Evolutionary conservation across 2,329 filamentous ascomycete genomes (phyloP).

Genomic region (Colletotrichum sp.): DNA sequence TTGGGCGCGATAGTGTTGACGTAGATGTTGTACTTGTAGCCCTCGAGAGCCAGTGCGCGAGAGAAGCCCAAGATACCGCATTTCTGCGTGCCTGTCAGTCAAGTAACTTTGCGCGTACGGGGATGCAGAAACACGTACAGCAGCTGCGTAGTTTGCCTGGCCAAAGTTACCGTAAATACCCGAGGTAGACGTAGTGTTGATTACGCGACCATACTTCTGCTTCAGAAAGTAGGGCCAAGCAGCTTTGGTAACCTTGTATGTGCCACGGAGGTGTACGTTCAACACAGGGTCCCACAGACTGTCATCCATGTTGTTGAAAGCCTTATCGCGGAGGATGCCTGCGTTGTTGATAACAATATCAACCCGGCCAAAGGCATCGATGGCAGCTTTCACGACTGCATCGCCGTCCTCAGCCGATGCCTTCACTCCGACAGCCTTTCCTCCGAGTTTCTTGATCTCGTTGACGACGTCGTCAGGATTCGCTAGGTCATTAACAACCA

Average conservation of each 20-base stretch:
- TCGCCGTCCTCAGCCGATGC: slow-evolving; percentile 94
- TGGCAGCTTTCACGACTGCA: slow-evolving; percentile 86
- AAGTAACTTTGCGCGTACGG: neutral
- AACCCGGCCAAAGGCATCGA: slow-evolving; percentile 91
- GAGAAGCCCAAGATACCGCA: slow-evolving; percentile 94
- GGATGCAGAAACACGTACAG: slow-evolving; percentile 56
- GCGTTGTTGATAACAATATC: slow-evolving; percentile 98
- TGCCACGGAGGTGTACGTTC: slow-evolving; percentile 91
- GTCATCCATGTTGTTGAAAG: slow-evolving; percentile 97
- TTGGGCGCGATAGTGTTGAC: slow-evolving; percentile 99
- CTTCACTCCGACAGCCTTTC: slow-evolving; percentile 91
- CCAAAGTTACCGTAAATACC: slow-evolving; percentile 99
- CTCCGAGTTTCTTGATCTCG: slow-evolving; percentile 90
- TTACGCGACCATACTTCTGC: slow-evolving; percentile 96
- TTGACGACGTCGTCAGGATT: slow-evolving; percentile 89
- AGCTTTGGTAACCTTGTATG: slow-evolving; percentile 96
- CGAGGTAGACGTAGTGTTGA: slow-evolving; percentile 96
- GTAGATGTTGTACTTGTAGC: slow-evolving; percentile 95
- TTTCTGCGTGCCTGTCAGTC: slow-evolving; percentile 61
- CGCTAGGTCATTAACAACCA: slow-evolving; percentile 95
- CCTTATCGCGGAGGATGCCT: slow-evolving; percentile 96
- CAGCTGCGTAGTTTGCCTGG: slow-evolving; percentile 95
- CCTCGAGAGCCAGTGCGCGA: slow-evolving; percentile 89
- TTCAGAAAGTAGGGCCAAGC: slow-evolving; percentile 98
- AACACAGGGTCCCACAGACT: slow-evolving; percentile 90